phyloP scores from a whole-genome alignment of 106 monocot species.

The Dendrobium nobile region DNA sequence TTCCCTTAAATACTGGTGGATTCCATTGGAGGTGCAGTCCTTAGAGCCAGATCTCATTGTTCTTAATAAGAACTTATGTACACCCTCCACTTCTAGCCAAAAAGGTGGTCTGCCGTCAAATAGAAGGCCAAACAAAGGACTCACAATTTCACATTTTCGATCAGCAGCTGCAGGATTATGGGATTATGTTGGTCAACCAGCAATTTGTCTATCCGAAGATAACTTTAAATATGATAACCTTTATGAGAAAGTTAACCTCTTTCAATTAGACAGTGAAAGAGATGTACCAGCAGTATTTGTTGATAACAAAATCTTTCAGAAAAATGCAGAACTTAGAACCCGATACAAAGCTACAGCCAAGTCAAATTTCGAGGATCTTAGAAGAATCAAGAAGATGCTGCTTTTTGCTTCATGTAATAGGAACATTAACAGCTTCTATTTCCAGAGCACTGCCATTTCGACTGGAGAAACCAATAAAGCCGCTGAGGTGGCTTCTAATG shows the following conservation, averaged over 20 bases:
- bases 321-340: conserved; percentile 7
- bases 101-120: conserved; percentile 14
- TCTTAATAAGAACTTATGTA: neutral
- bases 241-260: conserved; percentile 15
- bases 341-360: conserved; percentile 15
- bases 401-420: conserved; percentile 35
- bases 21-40: conserved; percentile 35
- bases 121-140: conserved; percentile 11
- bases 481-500: conserved; percentile 1
- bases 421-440: conserved; percentile 11
- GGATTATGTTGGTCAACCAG: conserved; percentile 54
- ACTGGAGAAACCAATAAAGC: conserved; percentile 1
- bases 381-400: conserved; percentile 35
- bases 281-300: neutral
- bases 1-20: conserved; percentile 46
- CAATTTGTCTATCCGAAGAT: conserved; percentile 17
- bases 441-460: conserved; percentile 18
- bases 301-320: neutral
- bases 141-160: conserved; percentile 53
- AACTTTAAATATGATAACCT: conserved; percentile 14
- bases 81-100: conserved; percentile 5
- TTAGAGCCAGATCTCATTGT: conserved; percentile 15
- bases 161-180: conserved; percentile 51
- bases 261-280: conserved; percentile 8
- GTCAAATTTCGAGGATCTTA: conserved; percentile 39